These are phyloP conservation scores for Phytophthora sojae DNA, from an alignment of 352 stramenopile species.

Conservation along the genomic window DNA sequence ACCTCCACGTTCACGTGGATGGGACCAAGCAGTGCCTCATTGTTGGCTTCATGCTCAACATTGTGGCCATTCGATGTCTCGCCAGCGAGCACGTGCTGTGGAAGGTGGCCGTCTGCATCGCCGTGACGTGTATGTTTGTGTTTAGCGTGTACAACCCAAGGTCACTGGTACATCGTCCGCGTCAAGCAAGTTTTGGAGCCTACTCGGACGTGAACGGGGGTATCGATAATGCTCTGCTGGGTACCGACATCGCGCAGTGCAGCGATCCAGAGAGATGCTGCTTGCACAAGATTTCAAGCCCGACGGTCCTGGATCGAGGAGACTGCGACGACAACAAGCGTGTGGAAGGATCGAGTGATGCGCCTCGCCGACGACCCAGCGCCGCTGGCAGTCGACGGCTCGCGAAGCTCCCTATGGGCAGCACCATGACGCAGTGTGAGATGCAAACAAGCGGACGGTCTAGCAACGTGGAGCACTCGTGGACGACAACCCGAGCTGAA, in stretches of 20 bases:
- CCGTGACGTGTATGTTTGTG: slow-evolving; percentile 55
- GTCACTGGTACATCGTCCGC: slow-evolving; percentile 7
- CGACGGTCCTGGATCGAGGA: slow-evolving; percentile 4
- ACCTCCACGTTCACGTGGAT: slow-evolving; percentile 63
- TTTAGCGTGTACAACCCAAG: slow-evolving; percentile 65
- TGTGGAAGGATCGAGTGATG: slow-evolving; percentile 9
- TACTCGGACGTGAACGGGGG: slow-evolving; percentile 11
- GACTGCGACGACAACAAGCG: neutral
- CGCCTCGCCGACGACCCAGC: slow-evolving; percentile 16
- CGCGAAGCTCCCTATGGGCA: slow-evolving; percentile 63
- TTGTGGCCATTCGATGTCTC: slow-evolving; percentile 70
- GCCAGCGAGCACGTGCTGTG: slow-evolving; percentile 74
- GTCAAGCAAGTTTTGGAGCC: slow-evolving; percentile 15
- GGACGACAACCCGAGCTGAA: slow-evolving; percentile 56
- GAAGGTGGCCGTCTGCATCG: slow-evolving; percentile 67
- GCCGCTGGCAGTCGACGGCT: slow-evolving; percentile 21
- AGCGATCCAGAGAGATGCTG: slow-evolving; percentile 58
- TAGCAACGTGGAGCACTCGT: slow-evolving; percentile 65
- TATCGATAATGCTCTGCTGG: slow-evolving; percentile 30
- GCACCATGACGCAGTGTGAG: slow-evolving; percentile 61
- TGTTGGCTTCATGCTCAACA: slow-evolving; percentile 81
- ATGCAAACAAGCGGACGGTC: slow-evolving; percentile 55
- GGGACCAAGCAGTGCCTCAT: slow-evolving; percentile 80
- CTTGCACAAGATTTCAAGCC: slow-evolving; percentile 49
- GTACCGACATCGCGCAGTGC: slow-evolving; percentile 45